phyloP scores from a whole-genome alignment of 768 basidiomycete species.

The Gelatoporia subvermispora region DNA sequence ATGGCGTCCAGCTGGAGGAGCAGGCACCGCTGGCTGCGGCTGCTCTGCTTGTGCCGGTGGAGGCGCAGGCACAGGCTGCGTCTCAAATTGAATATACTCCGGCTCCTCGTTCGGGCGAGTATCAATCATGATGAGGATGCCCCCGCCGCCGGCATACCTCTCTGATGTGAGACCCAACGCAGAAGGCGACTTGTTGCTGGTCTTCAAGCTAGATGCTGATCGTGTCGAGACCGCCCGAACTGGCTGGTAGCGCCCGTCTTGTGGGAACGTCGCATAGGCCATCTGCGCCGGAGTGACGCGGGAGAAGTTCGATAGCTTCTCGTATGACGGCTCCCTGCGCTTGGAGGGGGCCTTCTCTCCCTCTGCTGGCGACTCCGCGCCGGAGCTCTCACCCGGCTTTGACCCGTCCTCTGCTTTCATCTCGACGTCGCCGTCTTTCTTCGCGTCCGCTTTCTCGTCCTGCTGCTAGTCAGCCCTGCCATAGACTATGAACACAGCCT shows the following conservation, averaged over 20 bases:
- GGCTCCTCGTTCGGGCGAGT: conserved; percentile 61
- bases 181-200: conserved; percentile 10
- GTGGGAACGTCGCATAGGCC: conserved; percentile 77
- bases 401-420: conserved; percentile 65
- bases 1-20: conserved; percentile 34
- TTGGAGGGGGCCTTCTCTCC: conserved; percentile 35
- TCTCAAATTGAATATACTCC: conserved; percentile 65
- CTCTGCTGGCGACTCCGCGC: too few species aligned
- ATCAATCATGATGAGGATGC: conserved; percentile 82
- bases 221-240: conserved; percentile 70
- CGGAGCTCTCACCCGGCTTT: conserved; percentile 31
- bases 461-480: conserved; percentile 15
- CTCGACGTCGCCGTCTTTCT: conserved; percentile 65
- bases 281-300: conserved; percentile 90
- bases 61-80: conserved; percentile 22
- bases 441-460: conserved; percentile 51
- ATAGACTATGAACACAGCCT: not conserved
- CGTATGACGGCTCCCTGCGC: conserved; percentile 76
- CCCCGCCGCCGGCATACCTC: conserved; percentile 75
- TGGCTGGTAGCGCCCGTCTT: conserved; percentile 79
- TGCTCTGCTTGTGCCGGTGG: conserved; percentile 1
- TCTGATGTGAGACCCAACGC: conserved; percentile 39
- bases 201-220: conserved; percentile 11
- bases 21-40: conserved; percentile 22
- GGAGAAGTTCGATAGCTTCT: conserved; percentile 81